Conservation (phyloP, 2,329 filamentous ascomycete genomes). For the Aspergillus pseudoterreus region DNA sequence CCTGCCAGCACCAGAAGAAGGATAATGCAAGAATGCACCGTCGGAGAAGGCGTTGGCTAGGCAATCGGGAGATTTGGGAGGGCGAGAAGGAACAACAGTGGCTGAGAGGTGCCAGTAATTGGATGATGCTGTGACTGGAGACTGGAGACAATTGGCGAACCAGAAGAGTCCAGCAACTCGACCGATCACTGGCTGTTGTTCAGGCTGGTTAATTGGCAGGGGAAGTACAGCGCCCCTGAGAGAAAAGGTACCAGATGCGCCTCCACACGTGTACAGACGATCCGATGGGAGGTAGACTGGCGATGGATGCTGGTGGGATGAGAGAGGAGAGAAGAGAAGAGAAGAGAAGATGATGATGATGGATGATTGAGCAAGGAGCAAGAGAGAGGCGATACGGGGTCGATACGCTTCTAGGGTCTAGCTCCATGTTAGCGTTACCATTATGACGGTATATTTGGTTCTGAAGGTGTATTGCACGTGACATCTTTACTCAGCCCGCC, state of each 20-base stretch:
- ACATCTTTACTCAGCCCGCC: neutral
- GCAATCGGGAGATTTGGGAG: conserved; percentile 15
- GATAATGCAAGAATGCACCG: conserved; percentile 4
- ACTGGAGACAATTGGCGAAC: conserved; percentile 37
- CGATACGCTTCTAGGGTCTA: too few relatives aligned
- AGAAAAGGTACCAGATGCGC: neutral
- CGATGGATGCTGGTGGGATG: too few relatives aligned
- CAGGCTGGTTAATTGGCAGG: conserved; percentile 3
- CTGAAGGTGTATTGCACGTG: conserved; percentile 12
- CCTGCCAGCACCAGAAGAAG: conserved; percentile 3
- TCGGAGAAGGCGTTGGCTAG: conserved; percentile 1
- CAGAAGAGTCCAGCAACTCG: conserved; percentile 26
- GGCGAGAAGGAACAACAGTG: conserved; percentile 9
- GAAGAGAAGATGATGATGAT: too few relatives aligned
- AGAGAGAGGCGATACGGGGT: neutral
- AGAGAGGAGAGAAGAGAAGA: too few relatives aligned
- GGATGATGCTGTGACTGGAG: conserved; percentile 21
- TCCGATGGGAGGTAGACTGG: too few relatives aligned
- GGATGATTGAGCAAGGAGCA: neutral
- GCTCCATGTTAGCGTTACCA: too few relatives aligned
- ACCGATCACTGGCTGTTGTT: conserved; percentile 20
- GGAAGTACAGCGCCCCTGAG: neutral
- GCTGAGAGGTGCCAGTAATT: conserved; percentile 15
- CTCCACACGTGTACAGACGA: too few relatives aligned
- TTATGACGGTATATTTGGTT: conserved; percentile 3